phyloP scores from a whole-genome alignment of 305 asterid genomes.

The Fraxinus velutina region DNA sequence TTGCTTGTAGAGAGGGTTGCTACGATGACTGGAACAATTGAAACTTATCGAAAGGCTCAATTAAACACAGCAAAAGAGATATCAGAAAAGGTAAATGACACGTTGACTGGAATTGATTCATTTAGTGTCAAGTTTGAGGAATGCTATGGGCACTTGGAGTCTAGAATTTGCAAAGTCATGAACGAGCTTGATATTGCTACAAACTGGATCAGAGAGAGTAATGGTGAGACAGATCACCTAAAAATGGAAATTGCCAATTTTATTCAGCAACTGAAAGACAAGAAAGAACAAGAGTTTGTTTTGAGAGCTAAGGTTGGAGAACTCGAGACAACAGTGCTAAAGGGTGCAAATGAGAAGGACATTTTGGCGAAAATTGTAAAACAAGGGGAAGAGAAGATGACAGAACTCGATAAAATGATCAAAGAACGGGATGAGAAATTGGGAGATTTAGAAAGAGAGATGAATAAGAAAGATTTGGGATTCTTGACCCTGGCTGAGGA shows the following conservation, averaged over 20 bases:
- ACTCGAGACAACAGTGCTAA: conserved; percentile 31
- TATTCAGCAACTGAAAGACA: conserved; percentile 43
- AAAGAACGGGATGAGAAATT: conserved; percentile 39
- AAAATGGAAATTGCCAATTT: conserved; percentile 39
- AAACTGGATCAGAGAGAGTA: conserved; percentile 54
- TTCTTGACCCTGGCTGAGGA: conserved; percentile 42
- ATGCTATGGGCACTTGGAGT: conserved; percentile 68
- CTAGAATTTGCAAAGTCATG: conserved; percentile 55
- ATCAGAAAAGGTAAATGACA: conserved; percentile 48
- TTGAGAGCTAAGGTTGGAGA: conserved; percentile 37
- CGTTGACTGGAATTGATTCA: conserved; percentile 46
- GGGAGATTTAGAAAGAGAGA: conserved; percentile 34
- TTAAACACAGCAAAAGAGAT: conserved; percentile 35
- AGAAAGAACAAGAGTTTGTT: conserved; percentile 31
- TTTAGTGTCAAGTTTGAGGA: conserved; percentile 72
- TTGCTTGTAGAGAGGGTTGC: conserved; percentile 44
- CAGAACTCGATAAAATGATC: conserved; percentile 39
- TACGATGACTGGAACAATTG: conserved; percentile 37
- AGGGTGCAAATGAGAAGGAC: conserved; percentile 41
- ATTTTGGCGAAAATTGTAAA: conserved; percentile 30
- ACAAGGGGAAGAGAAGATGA: conserved; percentile 46
- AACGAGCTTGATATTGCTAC: conserved; percentile 53
- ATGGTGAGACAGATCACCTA: conserved; percentile 46
- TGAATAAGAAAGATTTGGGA: conserved; percentile 38
- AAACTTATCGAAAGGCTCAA: conserved; percentile 50